These are phyloP conservation scores for Apiospora aurea DNA, from an alignment of 2,329 filamentous ascomycete species.

Conservation along the genomic window DNA sequence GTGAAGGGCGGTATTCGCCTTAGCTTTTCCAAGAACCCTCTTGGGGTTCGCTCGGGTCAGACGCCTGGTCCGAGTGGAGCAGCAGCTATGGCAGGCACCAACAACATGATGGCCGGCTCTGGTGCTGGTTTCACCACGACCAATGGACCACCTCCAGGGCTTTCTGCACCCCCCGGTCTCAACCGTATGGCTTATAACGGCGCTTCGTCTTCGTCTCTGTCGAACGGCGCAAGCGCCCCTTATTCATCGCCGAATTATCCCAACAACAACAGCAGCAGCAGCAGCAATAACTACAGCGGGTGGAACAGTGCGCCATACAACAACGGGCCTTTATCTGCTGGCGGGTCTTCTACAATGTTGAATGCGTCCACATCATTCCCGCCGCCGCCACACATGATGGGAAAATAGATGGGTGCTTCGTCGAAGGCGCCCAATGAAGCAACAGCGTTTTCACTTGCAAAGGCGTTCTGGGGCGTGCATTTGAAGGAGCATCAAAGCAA, in stretches of 20 bases:
- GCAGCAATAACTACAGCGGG: conserved; percentile 22
- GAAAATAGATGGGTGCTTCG: not conserved
- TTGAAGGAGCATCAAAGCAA: conserved; percentile 24
- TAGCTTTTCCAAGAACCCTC: conserved; percentile 96
- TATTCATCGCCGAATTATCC: conserved; percentile 36
- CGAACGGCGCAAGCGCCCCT: conserved; percentile 34
- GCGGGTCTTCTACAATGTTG: conserved; percentile 23
- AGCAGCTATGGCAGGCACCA: conserved; percentile 60
- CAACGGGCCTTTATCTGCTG: conserved; percentile 36
- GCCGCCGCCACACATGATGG: conserved; percentile 23
- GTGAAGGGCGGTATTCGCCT: conserved; percentile 93
- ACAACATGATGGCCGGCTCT: conserved; percentile 60
- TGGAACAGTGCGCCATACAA: conserved; percentile 38
- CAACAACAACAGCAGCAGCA: not conserved
- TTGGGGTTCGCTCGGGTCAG: conserved; percentile 87
- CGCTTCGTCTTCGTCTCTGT: conserved; percentile 29
- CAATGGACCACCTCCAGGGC: conserved; percentile 81
- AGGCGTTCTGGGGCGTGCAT: conserved; percentile 22
- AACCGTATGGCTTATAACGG: conserved; percentile 37
- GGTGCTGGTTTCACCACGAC: conserved; percentile 70
- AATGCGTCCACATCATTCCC: conserved; percentile 18
- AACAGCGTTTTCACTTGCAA: conserved; percentile 21
- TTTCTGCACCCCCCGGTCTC: conserved; percentile 77
- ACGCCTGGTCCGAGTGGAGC: conserved; percentile 51
- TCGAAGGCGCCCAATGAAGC: not conserved